These are phyloP conservation scores for Leucogyrophana mollusca DNA, from an alignment of 768 basidiomycete genomes.

Conservation along the genomic window DNA sequence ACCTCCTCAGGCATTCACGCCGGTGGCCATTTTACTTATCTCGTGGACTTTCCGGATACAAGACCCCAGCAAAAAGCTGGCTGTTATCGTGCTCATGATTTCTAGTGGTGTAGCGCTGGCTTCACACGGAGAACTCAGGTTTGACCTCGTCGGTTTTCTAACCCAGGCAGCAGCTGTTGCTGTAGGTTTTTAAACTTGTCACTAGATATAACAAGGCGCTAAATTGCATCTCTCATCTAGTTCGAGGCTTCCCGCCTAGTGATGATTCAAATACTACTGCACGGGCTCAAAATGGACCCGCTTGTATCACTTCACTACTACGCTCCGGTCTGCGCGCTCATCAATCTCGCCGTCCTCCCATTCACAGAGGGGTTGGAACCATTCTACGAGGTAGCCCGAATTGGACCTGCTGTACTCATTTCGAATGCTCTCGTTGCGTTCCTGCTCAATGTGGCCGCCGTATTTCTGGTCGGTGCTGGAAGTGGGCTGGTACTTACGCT, in stretches of 20 bases:
- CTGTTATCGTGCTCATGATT: conserved; percentile 86
- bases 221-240: conserved; percentile 30
- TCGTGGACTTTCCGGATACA: conserved; percentile 89
- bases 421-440: conserved; percentile 89
- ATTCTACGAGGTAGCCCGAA: conserved; percentile 64
- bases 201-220: background rate
- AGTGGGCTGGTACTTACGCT: conserved; percentile 88
- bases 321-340: conserved; percentile 89
- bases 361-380: conserved; percentile 92
- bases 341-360: conserved; percentile 84
- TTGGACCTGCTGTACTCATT: conserved; percentile 72
- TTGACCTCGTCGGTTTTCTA: conserved; percentile 85
- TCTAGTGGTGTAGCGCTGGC: conserved; percentile 88
- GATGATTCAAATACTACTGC: conserved; percentile 92
- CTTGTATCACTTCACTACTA: conserved; percentile 95
- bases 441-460: conserved; percentile 87
- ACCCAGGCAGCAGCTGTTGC: conserved; percentile 84
- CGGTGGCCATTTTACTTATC: conserved; percentile 89
- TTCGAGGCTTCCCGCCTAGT: conserved; percentile 95
- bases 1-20: conserved; percentile 73
- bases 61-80: conserved; percentile 80
- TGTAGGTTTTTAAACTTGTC: conserved; percentile 44
- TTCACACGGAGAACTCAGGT: conserved; percentile 84
- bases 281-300: conserved; percentile 97
- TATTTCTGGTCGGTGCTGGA: conserved; percentile 88